Evolutionary conservation across 2,329 filamentous ascomycete species (phyloP), one percentile per base, ranked within the genome.

Genomic region (Botrytis paeoniae): DNA sequence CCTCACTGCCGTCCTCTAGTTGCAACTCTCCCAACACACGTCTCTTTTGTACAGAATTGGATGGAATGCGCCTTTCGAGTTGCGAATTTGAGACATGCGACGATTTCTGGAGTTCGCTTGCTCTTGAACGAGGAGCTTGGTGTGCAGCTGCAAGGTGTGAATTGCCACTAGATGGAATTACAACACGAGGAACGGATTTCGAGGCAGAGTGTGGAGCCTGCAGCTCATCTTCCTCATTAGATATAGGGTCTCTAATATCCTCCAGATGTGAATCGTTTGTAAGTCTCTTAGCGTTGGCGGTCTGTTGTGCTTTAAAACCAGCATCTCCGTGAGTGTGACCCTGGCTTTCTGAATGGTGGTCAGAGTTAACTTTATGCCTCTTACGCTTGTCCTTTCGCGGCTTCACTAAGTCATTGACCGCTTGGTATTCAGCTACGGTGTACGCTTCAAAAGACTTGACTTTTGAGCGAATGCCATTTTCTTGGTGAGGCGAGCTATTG

Each of bases 211-310:
- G 9, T 41, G 18, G n/a, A 22, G n/a, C 37, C 2, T 69, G 37
- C 6, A 37, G 68, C n/a, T 70, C 68, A n/a, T 70, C 54, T 35
- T 63, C 68, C n/a, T 39, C 25, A 39, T 35, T 60, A 4, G n/a
- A 29, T 22, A 70, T 70, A n/a, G 59, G 68, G 43, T 70, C 68
- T 14, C 43, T 41, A 5, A 32, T 39, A n/a, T 70, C 54, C 10
- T 63, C 54, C 20, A 35, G 25, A n/a, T 29, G 9, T 37, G 66
- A 41, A 37, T 7, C 8, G 1, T 35, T 45, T 32, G 41, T 18
- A 29, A 64, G 29, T 22, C 41, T 45, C 62, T 64, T 35, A 45
- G 62, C 62, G 43, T 45, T 64, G 18, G 39, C 18, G 16, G n/a
- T 45, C 29, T 45, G 62, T 35, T 64, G 39, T 45, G 39, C 39